Base-by-base conservation (phyloP, 164 flowering plant genomes). In the Litsea cubeba region DNA sequence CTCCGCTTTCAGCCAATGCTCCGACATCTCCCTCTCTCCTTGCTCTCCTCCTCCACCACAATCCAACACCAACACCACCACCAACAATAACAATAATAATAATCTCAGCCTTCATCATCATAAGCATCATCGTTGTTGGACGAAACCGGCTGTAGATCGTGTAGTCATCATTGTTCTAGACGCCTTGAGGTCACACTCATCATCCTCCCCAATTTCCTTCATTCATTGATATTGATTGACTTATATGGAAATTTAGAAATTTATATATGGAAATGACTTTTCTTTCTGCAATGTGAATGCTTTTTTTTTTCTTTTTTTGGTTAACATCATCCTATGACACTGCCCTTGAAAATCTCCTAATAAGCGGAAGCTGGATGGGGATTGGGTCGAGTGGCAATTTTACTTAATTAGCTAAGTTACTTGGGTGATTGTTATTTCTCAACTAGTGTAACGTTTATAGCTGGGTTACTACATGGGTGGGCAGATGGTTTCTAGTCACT, bases 151-250 rank as follows among this genome's bases (percentile, higher is more conserved):
- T 1, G 81, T 92, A 12, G 86, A 83, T 77, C 97, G 97, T 23
- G 76, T 96, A 35, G 84, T 96, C 68, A 90, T 96, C 62, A 86
- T 96, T 57, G 86, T 96, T 68, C 85, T 96, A 35, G 99, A 96
- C 77, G 98, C 99, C 14, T 83, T 96, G 68, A 88, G 99, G 97
- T 85, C 67, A 46, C 25, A 20, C 60, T 3, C 60, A 14, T 54
- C 60, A 54, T 12, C 60, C 60, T 54, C 20, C 60, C 60, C 20
- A 20, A 30, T 30, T 30, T 54, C n/a, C 5, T 54, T 20, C 60
- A 0, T 54, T 54, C 60, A 54, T 51, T 51, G 58, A 12, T 12
- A 51, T 51, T 12, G 12, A 51, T 7, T 14, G 58, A 51, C 4
- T 30, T 30, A 26, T 26, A 1, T 26, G 6, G 35, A 30, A 30